phyloP scores from a whole-genome alignment of 2,329 filamentous ascomycete genomes.

The Apiospora sp. region DNA sequence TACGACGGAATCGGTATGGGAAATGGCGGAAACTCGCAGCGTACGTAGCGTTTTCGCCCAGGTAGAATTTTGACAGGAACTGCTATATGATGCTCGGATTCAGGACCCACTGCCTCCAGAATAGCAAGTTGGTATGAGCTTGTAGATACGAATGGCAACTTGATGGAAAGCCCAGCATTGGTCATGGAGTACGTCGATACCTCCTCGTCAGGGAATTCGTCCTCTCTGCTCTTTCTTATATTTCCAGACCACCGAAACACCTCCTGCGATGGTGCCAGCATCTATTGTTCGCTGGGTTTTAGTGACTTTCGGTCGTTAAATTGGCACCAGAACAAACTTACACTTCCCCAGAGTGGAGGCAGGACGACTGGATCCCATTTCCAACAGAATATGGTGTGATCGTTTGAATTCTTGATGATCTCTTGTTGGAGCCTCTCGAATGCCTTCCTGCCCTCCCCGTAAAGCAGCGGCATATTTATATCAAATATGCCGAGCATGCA shows the following conservation, averaged over 20 bases:
- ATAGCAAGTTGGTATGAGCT: neutral
- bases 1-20: neutral
- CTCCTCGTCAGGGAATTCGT: neutral
- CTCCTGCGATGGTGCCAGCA: neutral
- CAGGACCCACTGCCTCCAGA: neutral
- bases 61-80: neutral
- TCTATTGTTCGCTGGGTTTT: neutral
- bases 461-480: slow-evolving; percentile 11
- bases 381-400: neutral
- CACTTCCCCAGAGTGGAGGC: neutral
- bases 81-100: neutral
- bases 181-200: neutral
- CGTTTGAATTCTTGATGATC: neutral
- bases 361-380: neutral
- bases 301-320: too few relatives aligned
- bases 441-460: neutral
- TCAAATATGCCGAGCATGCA: slow-evolving; percentile 18
- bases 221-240: neutral
- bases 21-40: neutral
- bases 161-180: neutral
- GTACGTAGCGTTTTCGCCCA: neutral
- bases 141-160: neutral
- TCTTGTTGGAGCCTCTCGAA: slow-evolving; percentile 2
- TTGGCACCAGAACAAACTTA: neutral
- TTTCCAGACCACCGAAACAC: neutral